Evolutionary conservation across 176 grass and related monocot genomes (phyloP).

Genomic region (Eleusine indica): DNA sequence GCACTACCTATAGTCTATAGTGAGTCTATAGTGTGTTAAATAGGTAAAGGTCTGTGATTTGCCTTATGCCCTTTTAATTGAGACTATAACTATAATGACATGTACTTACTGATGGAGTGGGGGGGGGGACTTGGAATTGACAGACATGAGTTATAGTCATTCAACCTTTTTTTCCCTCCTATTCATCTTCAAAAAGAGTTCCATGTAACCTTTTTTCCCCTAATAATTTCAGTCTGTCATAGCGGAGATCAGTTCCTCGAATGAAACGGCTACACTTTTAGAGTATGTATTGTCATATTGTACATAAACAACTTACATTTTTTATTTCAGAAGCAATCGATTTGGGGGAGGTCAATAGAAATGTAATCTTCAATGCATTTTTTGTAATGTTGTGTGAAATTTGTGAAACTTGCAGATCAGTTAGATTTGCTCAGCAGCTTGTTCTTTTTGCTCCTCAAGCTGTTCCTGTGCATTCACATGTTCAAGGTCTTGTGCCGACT

Average conservation of each 20-base stretch:
- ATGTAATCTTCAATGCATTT: constrained; percentile 24
- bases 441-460: constrained; percentile 99
- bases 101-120: neutral
- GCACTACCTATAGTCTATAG: neutral
- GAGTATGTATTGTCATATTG: constrained; percentile 73
- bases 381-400: constrained; percentile 33
- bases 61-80: neutral
- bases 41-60: neutral
- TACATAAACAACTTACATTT: constrained; percentile 27
- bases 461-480: constrained; percentile 89
- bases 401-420: constrained; percentile 64
- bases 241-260: constrained; percentile 94
- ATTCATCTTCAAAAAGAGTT: constrained; percentile 29
- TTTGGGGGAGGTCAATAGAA: constrained; percentile 33
- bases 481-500: constrained; percentile 75
- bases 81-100: neutral
- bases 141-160: constrained; percentile 14
- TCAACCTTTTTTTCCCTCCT: constrained; percentile 17
- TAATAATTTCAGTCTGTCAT: constrained; percentile 80
- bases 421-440: constrained; percentile 97
- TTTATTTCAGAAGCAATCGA: constrained; percentile 33
- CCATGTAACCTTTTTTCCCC: constrained; percentile 32
- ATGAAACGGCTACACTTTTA: constrained; percentile 80
- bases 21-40: neutral
- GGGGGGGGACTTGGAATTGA: neutral